A percentile compares a stretch with the other conserved stretches of the same genome.
phyloP scores from a whole-genome alignment of 164 flowering plant species.

The Annona squamosa region DNA sequence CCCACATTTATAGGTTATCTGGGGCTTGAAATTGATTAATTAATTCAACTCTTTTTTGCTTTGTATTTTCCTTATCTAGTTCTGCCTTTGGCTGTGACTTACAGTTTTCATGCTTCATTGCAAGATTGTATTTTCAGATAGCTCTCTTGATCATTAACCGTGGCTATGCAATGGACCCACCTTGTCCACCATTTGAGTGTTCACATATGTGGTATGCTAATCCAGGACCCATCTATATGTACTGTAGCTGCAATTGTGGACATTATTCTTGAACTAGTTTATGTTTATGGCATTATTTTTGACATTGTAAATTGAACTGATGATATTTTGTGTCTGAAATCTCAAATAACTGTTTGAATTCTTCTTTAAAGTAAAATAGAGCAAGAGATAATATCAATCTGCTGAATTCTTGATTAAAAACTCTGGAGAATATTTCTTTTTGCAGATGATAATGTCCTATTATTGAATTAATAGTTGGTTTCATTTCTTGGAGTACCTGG shows the following conservation, averaged over 20 bases:
- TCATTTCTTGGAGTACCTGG: too few relatives aligned
- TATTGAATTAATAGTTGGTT: too few relatives aligned
- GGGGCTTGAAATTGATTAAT: too few relatives aligned
- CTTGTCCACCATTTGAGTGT: conserved; percentile 95
- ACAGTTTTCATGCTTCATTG: conserved; percentile 23
- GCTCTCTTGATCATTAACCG: conserved; percentile 74
- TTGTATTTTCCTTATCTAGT: not conserved
- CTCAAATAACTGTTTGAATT: not conserved
- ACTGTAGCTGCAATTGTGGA: not conserved
- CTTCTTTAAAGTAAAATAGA: not conserved
- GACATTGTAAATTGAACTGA: not conserved
- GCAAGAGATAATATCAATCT: not conserved
- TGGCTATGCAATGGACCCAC: conserved; percentile 90
- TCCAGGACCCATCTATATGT: not conserved
- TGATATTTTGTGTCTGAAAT: not conserved
- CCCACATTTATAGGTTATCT: too few relatives aligned
- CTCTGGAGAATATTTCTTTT: not conserved
- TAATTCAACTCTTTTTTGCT: too few relatives aligned
- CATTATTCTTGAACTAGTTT: too few relatives aligned
- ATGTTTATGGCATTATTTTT: not conserved
- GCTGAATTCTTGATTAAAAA: not conserved
- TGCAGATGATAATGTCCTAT: too few relatives aligned
- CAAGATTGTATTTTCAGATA: conserved; percentile 56
- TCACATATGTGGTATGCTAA: conserved; percentile 84
- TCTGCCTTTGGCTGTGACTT: not conserved